A percentile compares a stretch with the other conserved stretches of the same genome.
Conservation (phyloP, 2,329 filamentous ascomycete species). For the Sporothrix variecibatus region DNA sequence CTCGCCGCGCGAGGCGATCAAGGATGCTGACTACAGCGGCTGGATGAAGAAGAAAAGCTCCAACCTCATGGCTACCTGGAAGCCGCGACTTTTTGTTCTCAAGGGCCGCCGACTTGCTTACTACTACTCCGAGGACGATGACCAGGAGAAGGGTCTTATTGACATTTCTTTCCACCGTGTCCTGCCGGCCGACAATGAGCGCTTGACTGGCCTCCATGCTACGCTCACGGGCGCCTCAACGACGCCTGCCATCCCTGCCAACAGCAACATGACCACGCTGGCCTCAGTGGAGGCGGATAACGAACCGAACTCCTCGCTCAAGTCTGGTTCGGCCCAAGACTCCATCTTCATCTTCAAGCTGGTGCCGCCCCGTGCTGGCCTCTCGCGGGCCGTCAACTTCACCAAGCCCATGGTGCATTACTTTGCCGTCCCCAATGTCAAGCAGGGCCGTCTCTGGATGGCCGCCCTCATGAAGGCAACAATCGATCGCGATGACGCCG, state of each 20-base stretch:
- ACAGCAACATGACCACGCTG: slow-evolving; percentile 49
- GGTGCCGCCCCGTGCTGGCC: slow-evolving; percentile 81
- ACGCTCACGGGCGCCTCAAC: slow-evolving; percentile 84
- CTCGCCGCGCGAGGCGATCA: slow-evolving; percentile 78
- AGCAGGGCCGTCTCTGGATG: slow-evolving; percentile 94
- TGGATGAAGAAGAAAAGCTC: slow-evolving; percentile 99
- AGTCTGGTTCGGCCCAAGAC: slow-evolving; percentile 45
- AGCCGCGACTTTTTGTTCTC: slow-evolving; percentile 91
- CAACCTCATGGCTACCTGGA: slow-evolving; percentile 96
- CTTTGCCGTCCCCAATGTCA: slow-evolving; percentile 89
- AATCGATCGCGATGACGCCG: slow-evolving; percentile 84
- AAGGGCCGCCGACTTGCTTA: slow-evolving; percentile 90
- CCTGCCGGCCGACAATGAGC: slow-evolving; percentile 89
- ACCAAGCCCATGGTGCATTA: slow-evolving; percentile 97
- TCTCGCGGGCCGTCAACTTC: slow-evolving; percentile 91
- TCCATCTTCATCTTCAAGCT: slow-evolving; percentile 98
- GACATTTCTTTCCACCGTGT: slow-evolving; percentile 98
- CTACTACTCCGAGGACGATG: slow-evolving; percentile 92
- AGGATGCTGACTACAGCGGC: slow-evolving; percentile 86
- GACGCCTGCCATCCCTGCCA: slow-evolving; percentile 58
- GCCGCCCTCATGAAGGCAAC: slow-evolving; percentile 98
- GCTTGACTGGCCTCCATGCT: slow-evolving; percentile 85
- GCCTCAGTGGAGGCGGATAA: slow-evolving; percentile 52
- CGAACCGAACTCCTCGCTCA: slow-evolving; percentile 37
- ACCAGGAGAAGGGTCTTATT: slow-evolving; percentile 91